Evolutionary conservation across 805 yeast genomes (phyloP), one percentile per base, ranked within the genome.

Genomic region (Wickerhamiella hasegawae): DNA sequence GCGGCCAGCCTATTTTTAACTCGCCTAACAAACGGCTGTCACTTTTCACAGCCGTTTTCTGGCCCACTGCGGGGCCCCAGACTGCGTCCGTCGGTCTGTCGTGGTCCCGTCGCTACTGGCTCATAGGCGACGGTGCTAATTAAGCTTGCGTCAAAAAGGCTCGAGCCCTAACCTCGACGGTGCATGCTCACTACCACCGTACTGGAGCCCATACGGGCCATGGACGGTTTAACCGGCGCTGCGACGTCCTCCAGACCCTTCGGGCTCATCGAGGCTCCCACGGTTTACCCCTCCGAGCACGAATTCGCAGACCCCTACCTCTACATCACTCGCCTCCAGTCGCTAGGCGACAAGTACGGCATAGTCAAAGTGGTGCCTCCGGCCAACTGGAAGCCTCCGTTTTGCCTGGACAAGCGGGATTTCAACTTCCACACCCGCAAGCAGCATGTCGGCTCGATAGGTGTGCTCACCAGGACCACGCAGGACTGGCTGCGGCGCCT

Each of bases 331-430:
- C 60, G 68, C 12, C 54, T 71, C 1, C 52, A 57, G 9, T 60
- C 65, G 0, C 46, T 63, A 8, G 94, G 90, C 2, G 54, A 51
- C 21, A 52, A 58, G 20, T 71, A 65, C 51, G 95, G 95, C 1
- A 84, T 90, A 46, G 55, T 83, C 28, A 85, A 84, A 48, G 51
- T 85, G 3, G 60, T 68, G 5, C 76, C 92, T 4, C 85, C 90
- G 0, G 38, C 40, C 1, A 47, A 44, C 3, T 70, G 69, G 60
- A 52, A 57, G 16, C 76, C 63, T 9, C 40, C 39, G 35, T 56
- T 59, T 34, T 44, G 50, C 24, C 40, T 58, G 6, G 58, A 57
- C 39, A 38, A 47, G 5, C 51, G 55, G 34, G 43, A 39, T 31
- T 32, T 44, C 30, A 31, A 11, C 18, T 33, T 38, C 32, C 14